These are phyloP conservation scores for Canavalia gladiata DNA, from an alignment of 306 rosid genomes.

Conservation along the genomic window DNA sequence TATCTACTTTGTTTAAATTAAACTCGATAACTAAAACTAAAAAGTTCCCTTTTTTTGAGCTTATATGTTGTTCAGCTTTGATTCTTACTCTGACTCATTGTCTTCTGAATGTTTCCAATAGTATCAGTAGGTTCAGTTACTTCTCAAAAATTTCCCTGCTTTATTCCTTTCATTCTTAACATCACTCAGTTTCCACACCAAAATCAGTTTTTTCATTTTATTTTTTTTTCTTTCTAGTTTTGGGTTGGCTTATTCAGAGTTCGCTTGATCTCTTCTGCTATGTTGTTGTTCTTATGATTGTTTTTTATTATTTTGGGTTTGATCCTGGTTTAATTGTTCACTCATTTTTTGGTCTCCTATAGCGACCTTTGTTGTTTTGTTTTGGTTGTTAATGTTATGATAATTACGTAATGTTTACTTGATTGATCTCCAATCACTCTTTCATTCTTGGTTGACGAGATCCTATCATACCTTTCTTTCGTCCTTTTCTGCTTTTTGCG, in stretches of 20 bases:
- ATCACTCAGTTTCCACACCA: not conserved
- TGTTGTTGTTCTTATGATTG: not conserved
- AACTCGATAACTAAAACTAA: not conserved
- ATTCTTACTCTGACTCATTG: not conserved
- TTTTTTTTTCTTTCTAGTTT: not conserved
- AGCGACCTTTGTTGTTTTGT: conserved; percentile 33
- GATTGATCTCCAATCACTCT: conserved; percentile 46
- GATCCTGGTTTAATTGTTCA: conserved; percentile 23
- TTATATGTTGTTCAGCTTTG: not conserved
- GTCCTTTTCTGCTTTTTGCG: conserved; percentile 73
- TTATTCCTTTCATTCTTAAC: not conserved
- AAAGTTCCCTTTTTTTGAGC: not conserved
- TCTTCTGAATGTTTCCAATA: conserved; percentile 3
- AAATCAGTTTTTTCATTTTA: not conserved
- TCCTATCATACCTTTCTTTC: conserved; percentile 57
- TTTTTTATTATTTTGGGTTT: not conserved
- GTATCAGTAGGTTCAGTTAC: not conserved
- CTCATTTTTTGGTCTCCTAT: conserved; percentile 29
- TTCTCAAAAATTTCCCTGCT: not conserved
- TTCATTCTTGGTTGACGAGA: conserved; percentile 60
- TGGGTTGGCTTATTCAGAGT: not conserved
- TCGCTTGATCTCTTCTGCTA: conserved; percentile 30
- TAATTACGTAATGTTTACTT: conserved; percentile 54
- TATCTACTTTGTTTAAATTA: not conserved
- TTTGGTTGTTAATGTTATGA: conserved; percentile 39